Conservation (phyloP, 192 early-diverging fungal species). For the Chytriomyces sp. region DNA sequence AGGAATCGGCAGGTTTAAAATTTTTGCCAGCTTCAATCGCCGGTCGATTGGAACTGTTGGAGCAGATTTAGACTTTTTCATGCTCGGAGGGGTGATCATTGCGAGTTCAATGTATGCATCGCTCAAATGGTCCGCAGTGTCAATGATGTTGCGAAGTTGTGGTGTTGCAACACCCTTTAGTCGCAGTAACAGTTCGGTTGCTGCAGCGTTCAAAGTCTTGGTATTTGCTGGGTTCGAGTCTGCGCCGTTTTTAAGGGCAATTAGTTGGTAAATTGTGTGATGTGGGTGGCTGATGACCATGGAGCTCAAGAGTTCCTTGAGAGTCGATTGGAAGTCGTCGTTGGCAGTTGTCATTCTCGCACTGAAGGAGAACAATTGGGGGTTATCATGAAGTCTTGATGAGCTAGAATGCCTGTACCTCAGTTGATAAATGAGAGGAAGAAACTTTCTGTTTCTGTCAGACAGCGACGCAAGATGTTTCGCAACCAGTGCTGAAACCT, state of each 20-base stretch:
- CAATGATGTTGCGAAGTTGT: constrained; percentile 37
- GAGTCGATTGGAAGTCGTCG: constrained; percentile 38
- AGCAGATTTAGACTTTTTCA: constrained; percentile 9
- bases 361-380: constrained; percentile 7
- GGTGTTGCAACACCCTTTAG: constrained; percentile 21
- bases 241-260: constrained; percentile 55
- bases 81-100: constrained; percentile 12
- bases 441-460: constrained; percentile 22
- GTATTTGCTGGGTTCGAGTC: constrained; percentile 15
- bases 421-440: constrained; percentile 35
- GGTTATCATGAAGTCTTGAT: neutral
- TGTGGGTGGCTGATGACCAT: constrained; percentile 51
- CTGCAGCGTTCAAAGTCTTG: constrained; percentile 34
- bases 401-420: constrained; percentile 34
- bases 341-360: constrained; percentile 47
- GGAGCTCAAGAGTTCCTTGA: constrained; percentile 34
- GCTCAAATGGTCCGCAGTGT: constrained; percentile 42
- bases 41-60: constrained; percentile 27
- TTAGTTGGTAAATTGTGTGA: constrained; percentile 52
- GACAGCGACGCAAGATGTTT: constrained; percentile 30
- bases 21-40: constrained; percentile 22
- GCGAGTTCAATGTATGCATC: constrained; percentile 56
- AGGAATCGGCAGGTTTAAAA: constrained; percentile 44
- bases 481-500: constrained; percentile 38
- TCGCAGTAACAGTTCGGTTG: constrained; percentile 29